A percentile compares a stretch with the other conserved stretches of the same genome.
These are phyloP conservation scores for Polysphondylium violaceum DNA, from an alignment of 78 protist genomes.

Conservation along the genomic window DNA sequence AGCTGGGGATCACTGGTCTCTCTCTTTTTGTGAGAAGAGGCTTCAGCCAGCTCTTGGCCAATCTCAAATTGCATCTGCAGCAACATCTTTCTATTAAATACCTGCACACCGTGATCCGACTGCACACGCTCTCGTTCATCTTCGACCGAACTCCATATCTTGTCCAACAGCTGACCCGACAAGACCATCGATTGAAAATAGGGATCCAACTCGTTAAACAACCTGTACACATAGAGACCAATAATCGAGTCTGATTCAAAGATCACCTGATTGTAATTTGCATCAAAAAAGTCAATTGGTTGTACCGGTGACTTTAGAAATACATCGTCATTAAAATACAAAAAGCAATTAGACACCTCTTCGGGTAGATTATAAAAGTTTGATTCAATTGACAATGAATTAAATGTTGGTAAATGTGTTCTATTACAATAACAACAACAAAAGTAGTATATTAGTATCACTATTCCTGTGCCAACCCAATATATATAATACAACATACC, in stretches of 20 bases:
- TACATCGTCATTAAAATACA: conserved; percentile 53
- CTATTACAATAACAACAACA: neutral
- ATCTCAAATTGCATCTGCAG: neutral
- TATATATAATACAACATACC: neutral
- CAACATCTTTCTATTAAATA: neutral
- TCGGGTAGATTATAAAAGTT: conserved; percentile 30
- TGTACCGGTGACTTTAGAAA: neutral
- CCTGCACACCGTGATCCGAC: conserved; percentile 18
- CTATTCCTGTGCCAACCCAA: neutral
- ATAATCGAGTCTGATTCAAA: neutral
- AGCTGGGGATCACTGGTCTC: neutral
- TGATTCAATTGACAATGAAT: conserved; percentile 35
- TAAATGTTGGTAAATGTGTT: conserved; percentile 26
- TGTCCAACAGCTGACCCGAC: neutral
- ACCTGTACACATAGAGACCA: neutral
- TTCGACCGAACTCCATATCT: neutral
- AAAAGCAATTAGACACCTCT: conserved; percentile 18
- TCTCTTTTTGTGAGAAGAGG: neutral
- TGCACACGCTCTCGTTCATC: neutral
- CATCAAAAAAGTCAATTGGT: conserved; percentile 2
- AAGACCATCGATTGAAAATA: neutral
- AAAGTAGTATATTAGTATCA: too few species aligned
- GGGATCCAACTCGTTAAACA: neutral
- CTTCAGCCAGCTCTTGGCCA: neutral
- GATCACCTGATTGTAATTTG: neutral